A percentile compares a stretch with the other conserved stretches of the same genome.
phyloP scores from a whole-genome alignment of 768 basidiomycete genomes.

The Kwoniella heveanensis region DNA sequence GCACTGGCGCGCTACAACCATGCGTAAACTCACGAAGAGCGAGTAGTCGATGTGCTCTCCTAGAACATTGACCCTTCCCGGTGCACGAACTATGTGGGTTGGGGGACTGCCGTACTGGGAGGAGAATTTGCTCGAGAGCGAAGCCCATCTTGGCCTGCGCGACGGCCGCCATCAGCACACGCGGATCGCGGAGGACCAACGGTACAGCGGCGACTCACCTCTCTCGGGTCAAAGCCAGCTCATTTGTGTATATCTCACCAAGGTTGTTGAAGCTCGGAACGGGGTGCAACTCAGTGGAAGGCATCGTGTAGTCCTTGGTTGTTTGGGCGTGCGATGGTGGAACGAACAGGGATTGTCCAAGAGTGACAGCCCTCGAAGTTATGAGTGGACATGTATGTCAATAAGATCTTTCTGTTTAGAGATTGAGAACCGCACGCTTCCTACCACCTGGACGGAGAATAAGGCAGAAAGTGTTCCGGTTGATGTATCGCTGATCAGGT shows the following conservation, averaged over 20 bases:
- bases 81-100: slow-evolving; percentile 41
- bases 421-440: too few relatives aligned
- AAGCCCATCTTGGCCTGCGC: neutral
- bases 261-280: neutral
- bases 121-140: slow-evolving; percentile 19
- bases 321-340: too few relatives aligned
- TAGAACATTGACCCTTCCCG: slow-evolving; percentile 49
- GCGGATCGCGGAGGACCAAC: neutral
- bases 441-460: too few relatives aligned
- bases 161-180: neutral
- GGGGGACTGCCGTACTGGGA: slow-evolving; percentile 30
- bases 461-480: too few relatives aligned
- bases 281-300: neutral
- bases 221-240: neutral
- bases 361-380: too few relatives aligned
- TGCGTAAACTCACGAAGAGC: slow-evolving; percentile 31
- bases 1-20: too few relatives aligned
- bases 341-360: too few relatives aligned
- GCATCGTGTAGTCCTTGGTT: neutral
- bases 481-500: too few relatives aligned
- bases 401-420: too few relatives aligned
- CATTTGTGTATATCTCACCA: neutral
- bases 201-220: neutral
- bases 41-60: slow-evolving; percentile 55
- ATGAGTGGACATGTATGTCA: too few relatives aligned